Evolutionary conservation across 164 flowering plant species (phyloP).

Genomic region (Macadamia integrifolia): DNA sequence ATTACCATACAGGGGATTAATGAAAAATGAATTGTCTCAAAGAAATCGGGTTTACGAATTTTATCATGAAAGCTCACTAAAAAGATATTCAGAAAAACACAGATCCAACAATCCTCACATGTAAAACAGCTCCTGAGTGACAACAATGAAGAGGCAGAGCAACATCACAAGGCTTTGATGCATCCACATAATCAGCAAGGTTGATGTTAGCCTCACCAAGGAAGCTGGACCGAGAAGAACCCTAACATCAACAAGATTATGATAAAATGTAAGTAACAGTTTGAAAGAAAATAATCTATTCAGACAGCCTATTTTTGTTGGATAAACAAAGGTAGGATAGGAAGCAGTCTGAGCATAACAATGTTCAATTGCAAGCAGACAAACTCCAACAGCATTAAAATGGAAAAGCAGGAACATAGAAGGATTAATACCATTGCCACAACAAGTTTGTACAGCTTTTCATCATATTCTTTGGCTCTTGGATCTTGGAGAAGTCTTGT

Average conservation of each 20-base stretch:
- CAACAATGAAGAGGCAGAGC: slow-evolving; percentile 78
- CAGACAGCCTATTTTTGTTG: neutral
- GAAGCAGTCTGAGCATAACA: neutral
- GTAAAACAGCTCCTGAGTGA: slow-evolving; percentile 64
- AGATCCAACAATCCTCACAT: slow-evolving; percentile 45
- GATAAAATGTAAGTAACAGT: neutral
- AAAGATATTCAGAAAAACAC: slow-evolving; percentile 3
- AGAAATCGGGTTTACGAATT: neutral
- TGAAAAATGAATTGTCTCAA: neutral
- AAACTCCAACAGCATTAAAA: neutral
- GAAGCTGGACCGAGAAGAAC: slow-evolving; percentile 80
- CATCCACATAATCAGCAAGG: slow-evolving; percentile 92
- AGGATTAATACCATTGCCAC: slow-evolving; percentile 71
- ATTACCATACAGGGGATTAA: neutral
- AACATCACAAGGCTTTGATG: slow-evolving; percentile 60
- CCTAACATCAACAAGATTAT: slow-evolving; percentile 41
- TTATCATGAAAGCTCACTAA: neutral
- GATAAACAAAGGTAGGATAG: neutral
- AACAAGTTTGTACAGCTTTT: slow-evolving; percentile 77
- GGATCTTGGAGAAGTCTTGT: slow-evolving; percentile 89
- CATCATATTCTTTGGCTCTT: slow-evolving; percentile 75
- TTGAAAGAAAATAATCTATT: neutral
- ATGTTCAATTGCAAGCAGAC: no score
- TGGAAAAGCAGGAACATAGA: neutral
- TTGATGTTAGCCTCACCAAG: slow-evolving; percentile 90